Base-by-base conservation (phyloP, 2,329 filamentous ascomycete genomes). In the Phyllosticta citrichinensis region DNA sequence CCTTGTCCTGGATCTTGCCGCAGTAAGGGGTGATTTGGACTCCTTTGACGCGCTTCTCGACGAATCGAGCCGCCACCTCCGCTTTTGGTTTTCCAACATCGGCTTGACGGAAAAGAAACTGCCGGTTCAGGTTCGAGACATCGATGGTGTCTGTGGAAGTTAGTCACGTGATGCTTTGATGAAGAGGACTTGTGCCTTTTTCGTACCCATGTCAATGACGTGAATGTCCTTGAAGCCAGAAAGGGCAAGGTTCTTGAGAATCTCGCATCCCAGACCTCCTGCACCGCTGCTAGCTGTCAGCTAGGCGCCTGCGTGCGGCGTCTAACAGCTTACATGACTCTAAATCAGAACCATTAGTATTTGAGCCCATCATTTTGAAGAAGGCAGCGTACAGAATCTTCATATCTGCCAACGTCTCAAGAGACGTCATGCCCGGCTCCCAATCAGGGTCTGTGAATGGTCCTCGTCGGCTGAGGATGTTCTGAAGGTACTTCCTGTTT, bases 201-300 rank as follows among this genome's bases (percentile, higher is more conserved):
- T 71, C 80, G 62, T 76, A 88, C 88, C 90, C 94, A 99, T 99
- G 76, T 99, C 94, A 68, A 99, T 97, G 62, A 99, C 94, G 78
- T 99, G 91, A 66, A 99, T 97, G 69, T 96, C 85, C 74, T 89
- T 95, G 79, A 99, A 99, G 27, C 92, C 91, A 1, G 93, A 97
- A 58, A 99, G 82, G 52, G 94, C 94, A 35, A 99, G 82, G 70
- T 99, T 91, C 79, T 99, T 99, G 58, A 99, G 79, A 53, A 99
- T 96, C 73, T 99, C 94, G 69, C 94, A 99, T 66, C 94, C 94
- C 63, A 99, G 76, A 11, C 94, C 94, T 64, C 94, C 94, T 62
- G 94, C 94, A 62, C 94, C 94, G 66, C 92, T 97, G 58, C 14
- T 69, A 24, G 67, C 64, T 47, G 67, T 76, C 67, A 74, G 70